Evolutionary conservation across 2,329 filamentous ascomycete genomes (phyloP), one percentile per base, ranked within the genome.

Genomic region (Ascosphaera apis): DNA sequence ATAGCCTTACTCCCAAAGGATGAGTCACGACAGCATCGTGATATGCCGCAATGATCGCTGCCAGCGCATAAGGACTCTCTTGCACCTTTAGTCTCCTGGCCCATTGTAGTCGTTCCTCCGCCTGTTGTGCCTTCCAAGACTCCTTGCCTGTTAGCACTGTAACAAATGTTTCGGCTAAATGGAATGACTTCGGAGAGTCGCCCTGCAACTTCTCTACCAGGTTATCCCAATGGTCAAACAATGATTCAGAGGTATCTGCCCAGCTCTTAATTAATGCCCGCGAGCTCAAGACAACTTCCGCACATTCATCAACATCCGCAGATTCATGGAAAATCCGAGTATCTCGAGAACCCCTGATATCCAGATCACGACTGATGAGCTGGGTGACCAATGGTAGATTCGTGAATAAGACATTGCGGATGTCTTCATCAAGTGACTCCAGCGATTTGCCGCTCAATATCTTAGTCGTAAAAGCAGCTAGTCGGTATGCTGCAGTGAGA

Each of bases 401-500:
- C 17, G 54, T 56, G 27, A 67, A 57, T 2, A 69, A 40, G n/a
- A 54, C 47, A 37, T 55, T 48, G 16, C 50, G 45, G 35, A 51
- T 42, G 31, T 53, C 49, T 31, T 51, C 34, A 28, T 52, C 43
- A 5, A 58, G 35, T 23, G 45, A 42, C 11, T 49, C 43, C 9
- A 55, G 42, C 2, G 57, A 36, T 15, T 57, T 50, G 1, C 51
- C 52, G 13, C 56, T 54, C 21, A 83, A 49, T 0, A 88, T 50
- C 34, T 64, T 65, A 4, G 63, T 60, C 0, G 71, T 66, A 50
- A 83, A 92, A 34, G 76, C 62, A 1, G 76, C 71, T 58, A 91
- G 78, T 37, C 86, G 67, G 11, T 80, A 68, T 1, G 81, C 71
- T 37, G 78, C 61, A 2, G 81, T 81, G 21, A 73, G 69, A 0